Evolutionary conservation across 495 filamentous ascomycete species (phyloP), one percentile per base, ranked within the genome.

Genomic region (Entonaema liquescens): DNA sequence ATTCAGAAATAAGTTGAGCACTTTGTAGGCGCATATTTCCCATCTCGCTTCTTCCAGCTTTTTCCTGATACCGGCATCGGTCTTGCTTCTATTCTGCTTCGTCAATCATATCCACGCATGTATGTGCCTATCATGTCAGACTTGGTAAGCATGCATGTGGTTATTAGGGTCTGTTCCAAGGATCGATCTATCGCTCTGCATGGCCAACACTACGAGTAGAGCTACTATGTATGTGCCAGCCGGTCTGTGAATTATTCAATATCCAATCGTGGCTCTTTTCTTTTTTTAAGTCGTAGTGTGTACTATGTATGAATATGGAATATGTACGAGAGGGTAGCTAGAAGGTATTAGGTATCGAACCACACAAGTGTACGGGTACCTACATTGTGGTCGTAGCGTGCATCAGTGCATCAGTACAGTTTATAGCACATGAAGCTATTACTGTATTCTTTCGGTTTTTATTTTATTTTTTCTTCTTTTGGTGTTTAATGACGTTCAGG

Each of bases 61-160:
- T 29, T 59, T 44, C n/a, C 36, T 59, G 11, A 42, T 23, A 23
- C 42, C 50, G 25, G 50, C 50, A 53, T 29, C 50, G 23, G 50
- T 29, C 5, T 19, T 29, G 23, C 47, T 53, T 53, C 23, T 52
- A 11, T 21, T 57, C 13, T 53, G 19, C 13, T 29, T 53, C 49
- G 26, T 53, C 49, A 53, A 28, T 53, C 25, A 53, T 29, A 53
- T 53, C 49, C 49, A 9, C 26, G 25, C 23, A 53, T 53, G 49
- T 53, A 53, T 13, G 36, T 63, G 12, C 57, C 55, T 54, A 62
- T 73, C 65, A 65, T 73, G 70, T 73, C 70, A 68, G 70, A 67
- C 70, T 73, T 73, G 70, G 70, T 73, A 65, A 73, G 70, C 70
- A 73, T 68, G 70, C 70, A 68, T 73, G 65, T 62, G 56, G 65